Conservation (phyloP, 345 rosid species). For the Linum usitatissimum region DNA sequence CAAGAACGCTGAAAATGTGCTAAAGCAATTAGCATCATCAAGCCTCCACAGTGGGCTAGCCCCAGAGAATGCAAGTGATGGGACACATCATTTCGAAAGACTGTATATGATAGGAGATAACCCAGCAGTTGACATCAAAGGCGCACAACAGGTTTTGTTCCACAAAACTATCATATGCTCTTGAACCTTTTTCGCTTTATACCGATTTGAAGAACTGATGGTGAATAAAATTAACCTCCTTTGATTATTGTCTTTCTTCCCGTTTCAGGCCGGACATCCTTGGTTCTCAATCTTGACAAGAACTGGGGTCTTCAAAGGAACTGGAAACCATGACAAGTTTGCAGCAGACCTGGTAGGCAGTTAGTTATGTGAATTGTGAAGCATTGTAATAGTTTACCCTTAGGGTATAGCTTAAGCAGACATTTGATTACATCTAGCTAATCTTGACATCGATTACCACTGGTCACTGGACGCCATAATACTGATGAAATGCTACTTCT, state of each 20-base stretch:
- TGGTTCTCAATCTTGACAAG: constrained; percentile 91
- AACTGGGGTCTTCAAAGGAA: constrained; percentile 78
- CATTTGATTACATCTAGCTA: not conserved
- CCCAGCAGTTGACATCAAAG: constrained; percentile 65
- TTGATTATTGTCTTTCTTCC: not conserved
- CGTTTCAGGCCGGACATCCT: constrained; percentile 57
- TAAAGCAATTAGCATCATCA: constrained; percentile 36
- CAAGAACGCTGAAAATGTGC: constrained; percentile 49
- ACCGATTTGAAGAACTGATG: not conserved
- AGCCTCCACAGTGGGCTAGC: constrained; percentile 7
- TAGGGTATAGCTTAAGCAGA: no score
- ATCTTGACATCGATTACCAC: not conserved
- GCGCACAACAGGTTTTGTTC: constrained; percentile 49
- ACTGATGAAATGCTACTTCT: not conserved
- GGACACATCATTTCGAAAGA: constrained; percentile 36
- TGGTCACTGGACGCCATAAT: not conserved
- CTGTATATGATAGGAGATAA: constrained; percentile 84
- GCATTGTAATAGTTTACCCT: not conserved
- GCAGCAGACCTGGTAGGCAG: constrained; percentile 58
- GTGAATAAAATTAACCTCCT: not conserved
- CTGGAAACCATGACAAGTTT: constrained; percentile 41
- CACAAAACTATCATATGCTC: not conserved
- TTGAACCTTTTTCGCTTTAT: not conserved
- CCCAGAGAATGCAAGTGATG: constrained; percentile 9
- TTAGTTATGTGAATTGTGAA: not conserved